phyloP scores from a whole-genome alignment of 352 stramenopile species.

The Phytophthora pluvialis region DNA sequence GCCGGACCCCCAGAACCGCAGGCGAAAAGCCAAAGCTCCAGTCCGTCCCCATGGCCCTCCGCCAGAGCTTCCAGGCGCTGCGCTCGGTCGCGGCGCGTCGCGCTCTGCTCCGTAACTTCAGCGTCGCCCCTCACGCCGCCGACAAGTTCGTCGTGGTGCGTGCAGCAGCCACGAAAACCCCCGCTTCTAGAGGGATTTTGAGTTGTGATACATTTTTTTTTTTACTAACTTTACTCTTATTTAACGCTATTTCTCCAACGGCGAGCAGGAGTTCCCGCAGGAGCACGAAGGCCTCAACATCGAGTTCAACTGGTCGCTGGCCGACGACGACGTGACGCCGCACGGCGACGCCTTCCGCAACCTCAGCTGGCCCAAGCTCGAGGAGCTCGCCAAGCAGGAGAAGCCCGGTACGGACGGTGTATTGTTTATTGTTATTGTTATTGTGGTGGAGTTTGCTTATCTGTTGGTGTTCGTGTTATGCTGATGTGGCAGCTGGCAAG shows the following conservation, averaged over 20 bases:
- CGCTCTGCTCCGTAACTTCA: constrained; percentile 48
- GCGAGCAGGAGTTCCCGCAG: constrained; percentile 68
- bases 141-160: constrained; percentile 83
- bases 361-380: constrained; percentile 70
- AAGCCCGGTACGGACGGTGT: constrained; percentile 47
- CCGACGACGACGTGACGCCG: constrained; percentile 81
- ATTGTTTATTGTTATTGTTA: not conserved
- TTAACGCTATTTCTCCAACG: constrained; percentile 8
- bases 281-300: constrained; percentile 85
- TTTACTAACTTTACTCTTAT: constrained; percentile 4
- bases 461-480: not conserved
- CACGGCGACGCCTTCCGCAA: constrained; percentile 83
- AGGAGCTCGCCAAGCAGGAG: constrained; percentile 67
- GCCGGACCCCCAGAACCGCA: constrained; percentile 39
- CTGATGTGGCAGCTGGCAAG: constrained; percentile 54
- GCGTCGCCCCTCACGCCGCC: constrained; percentile 59
- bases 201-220: not conserved
- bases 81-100: constrained; percentile 49
- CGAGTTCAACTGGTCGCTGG: constrained; percentile 89
- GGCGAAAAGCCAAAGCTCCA: not conserved
- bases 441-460: constrained; percentile 5
- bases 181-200: not conserved
- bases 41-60: constrained; percentile 56
- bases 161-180: constrained; percentile 1
- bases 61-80: constrained; percentile 64